Evolutionary conservation across 495 filamentous ascomycete genomes (phyloP).

Genomic region (Penicillium turbatum): DNA sequence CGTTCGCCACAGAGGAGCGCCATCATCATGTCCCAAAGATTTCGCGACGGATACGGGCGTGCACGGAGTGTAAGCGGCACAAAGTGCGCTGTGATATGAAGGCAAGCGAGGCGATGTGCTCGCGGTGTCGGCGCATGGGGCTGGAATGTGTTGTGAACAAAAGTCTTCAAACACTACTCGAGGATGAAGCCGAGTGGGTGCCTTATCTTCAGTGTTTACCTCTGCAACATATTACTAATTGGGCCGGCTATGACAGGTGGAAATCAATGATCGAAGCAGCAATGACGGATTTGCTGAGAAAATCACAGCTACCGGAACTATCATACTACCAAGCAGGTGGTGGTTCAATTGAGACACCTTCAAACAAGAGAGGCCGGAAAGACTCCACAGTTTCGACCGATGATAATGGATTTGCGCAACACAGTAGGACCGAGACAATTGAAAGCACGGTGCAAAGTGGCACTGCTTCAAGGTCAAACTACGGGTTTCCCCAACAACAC

Average conservation of each 20-base stretch:
- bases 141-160: constrained; percentile 53
- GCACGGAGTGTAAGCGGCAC: constrained; percentile 52
- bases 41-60: constrained; percentile 53
- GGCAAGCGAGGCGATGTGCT: constrained; percentile 41
- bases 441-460: constrained; percentile 10
- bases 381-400: constrained; percentile 40
- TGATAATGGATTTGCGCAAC: constrained; percentile 18
- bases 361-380: constrained; percentile 36
- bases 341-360: constrained; percentile 32
- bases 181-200: constrained; percentile 47
- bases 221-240: neutral
- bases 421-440: constrained; percentile 16
- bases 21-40: constrained; percentile 48
- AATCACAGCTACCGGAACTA: constrained; percentile 43
- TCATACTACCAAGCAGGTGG: constrained; percentile 43
- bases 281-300: constrained; percentile 44
- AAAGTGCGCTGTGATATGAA: constrained; percentile 53
- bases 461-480: constrained; percentile 18
- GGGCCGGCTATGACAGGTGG: constrained; percentile 28
- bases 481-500: constrained; percentile 26
- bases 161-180: constrained; percentile 51
- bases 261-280: constrained; percentile 45
- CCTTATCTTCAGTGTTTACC: neutral
- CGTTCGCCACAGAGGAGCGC: constrained; percentile 32
- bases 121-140: constrained; percentile 48